Percentiles rank a stretch among this genome's conserved stretches.
Conservation (phyloP, 495 filamentous ascomycete genomes). For the Hyaloscypha bicolor region DNA sequence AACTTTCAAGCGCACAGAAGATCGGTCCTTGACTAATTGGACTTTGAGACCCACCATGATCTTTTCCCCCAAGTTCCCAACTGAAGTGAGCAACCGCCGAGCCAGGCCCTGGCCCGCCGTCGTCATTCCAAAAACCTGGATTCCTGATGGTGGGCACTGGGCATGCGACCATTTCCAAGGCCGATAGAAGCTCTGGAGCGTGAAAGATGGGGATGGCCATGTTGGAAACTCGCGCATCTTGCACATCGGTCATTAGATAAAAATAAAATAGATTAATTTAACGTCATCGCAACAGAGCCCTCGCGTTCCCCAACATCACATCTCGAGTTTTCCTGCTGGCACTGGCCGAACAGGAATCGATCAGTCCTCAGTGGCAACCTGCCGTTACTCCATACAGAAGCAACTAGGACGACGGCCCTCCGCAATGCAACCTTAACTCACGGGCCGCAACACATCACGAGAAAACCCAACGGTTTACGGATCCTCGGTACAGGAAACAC, state of each 20-base stretch:
- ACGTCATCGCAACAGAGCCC: neutral
- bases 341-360: neutral
- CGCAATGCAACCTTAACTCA: neutral
- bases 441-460: neutral
- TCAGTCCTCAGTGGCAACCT: neutral
- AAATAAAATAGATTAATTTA: neutral
- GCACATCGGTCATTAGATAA: neutral
- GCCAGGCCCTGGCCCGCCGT: neutral
- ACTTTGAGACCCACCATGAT: neutral
- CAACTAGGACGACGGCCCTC: neutral
- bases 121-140: neutral
- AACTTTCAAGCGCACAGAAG: neutral
- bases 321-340: neutral
- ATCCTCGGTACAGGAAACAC: neutral
- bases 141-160: neutral
- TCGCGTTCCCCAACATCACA: neutral
- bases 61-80: slow-evolving; percentile 1
- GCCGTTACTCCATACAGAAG: neutral
- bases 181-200: neutral
- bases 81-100: neutral
- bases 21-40: neutral
- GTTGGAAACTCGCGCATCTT: neutral
- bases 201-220: neutral
- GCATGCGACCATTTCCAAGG: neutral
- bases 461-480: neutral